Evolutionary conservation across 495 filamentous ascomycete species (phyloP).

Genomic region (Pyronema omphalodes): DNA sequence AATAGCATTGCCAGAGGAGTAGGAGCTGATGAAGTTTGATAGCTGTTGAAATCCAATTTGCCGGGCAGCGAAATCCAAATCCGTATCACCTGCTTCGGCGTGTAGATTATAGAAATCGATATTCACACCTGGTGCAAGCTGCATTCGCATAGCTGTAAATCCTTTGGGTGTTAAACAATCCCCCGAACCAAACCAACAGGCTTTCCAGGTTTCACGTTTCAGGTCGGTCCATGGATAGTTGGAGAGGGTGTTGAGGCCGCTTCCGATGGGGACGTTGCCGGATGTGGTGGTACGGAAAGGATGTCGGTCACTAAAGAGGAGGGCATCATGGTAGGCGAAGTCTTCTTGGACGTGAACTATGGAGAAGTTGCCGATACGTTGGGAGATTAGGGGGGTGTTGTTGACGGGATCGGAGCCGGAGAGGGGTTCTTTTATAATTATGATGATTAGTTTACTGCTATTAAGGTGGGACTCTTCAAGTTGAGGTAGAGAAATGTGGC

Average conservation of each 20-base stretch:
- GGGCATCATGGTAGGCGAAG: slow-evolving; percentile 44
- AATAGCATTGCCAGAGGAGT: slow-evolving; percentile 5
- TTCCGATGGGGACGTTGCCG: slow-evolving; percentile 41
- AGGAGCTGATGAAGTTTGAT: slow-evolving; percentile 2
- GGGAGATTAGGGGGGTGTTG: slow-evolving; percentile 32
- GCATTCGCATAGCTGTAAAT: slow-evolving; percentile 28
- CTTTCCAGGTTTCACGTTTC: slow-evolving; percentile 37
- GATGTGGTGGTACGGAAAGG: slow-evolving; percentile 40
- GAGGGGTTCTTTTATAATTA: background rate
- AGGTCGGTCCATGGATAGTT: slow-evolving; percentile 38
- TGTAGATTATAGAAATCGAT: slow-evolving; percentile 11
- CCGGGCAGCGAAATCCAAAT: slow-evolving; percentile 6
- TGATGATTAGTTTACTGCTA: background rate
- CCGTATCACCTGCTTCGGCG: slow-evolving; percentile 6
- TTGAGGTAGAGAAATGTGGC: background rate
- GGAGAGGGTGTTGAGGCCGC: slow-evolving; percentile 41
- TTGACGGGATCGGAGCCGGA: slow-evolving; percentile 27
- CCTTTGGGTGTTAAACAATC: slow-evolving; percentile 51
- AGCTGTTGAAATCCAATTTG: slow-evolving; percentile 3
- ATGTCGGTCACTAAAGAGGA: slow-evolving; percentile 38
- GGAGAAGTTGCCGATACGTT: slow-evolving; percentile 33
- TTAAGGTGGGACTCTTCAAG: background rate
- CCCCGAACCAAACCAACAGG: slow-evolving; percentile 35
- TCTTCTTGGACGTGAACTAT: slow-evolving; percentile 48
- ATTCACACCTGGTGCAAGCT: background rate